phyloP scores from a whole-genome alignment of 2,329 filamentous ascomycete species.

The Setomelanomma holmii region DNA sequence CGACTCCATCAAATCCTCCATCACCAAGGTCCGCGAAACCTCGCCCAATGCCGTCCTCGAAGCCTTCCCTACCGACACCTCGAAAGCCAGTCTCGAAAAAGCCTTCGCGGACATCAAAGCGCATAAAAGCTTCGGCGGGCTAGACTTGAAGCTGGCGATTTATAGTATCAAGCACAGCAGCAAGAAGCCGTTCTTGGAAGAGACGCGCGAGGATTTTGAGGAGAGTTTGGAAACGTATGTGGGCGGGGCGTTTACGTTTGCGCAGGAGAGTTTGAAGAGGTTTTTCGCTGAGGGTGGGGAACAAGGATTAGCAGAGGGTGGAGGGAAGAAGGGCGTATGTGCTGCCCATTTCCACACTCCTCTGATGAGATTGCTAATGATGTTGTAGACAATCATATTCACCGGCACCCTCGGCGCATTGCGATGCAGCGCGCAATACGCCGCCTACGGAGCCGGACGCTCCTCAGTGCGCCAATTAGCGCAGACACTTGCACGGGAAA shows the following conservation, averaged over 20 bases:
- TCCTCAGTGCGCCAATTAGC: constrained; percentile 62
- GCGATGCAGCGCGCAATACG: constrained; percentile 62
- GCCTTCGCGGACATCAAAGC: constrained; percentile 59
- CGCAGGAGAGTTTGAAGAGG: constrained; percentile 60
- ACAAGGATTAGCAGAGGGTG: constrained; percentile 54
- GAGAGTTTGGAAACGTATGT: constrained; percentile 60
- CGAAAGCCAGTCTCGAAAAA: constrained; percentile 55
- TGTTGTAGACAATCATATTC: constrained; percentile 59
- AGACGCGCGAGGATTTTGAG: constrained; percentile 57
- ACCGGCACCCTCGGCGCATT: constrained; percentile 63
- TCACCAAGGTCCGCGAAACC: constrained; percentile 48
- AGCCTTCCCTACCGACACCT: constrained; percentile 61
- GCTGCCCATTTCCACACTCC: background rate
- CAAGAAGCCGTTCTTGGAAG: constrained; percentile 63
- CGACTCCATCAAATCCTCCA: constrained; percentile 54
- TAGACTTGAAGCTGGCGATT: constrained; percentile 62
- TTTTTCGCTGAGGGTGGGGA: constrained; percentile 62
- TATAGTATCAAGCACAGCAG: constrained; percentile 64
- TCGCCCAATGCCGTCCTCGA: constrained; percentile 57
- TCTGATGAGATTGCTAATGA: background rate
- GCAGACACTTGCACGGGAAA: constrained; percentile 63
- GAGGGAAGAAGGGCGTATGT: constrained; percentile 59
- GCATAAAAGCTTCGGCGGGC: constrained; percentile 55
- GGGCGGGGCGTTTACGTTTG: constrained; percentile 63
- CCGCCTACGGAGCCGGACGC: constrained; percentile 62